Base-by-base conservation (phyloP, 768 basidiomycete genomes). In the Tulasnella sp. region DNA sequence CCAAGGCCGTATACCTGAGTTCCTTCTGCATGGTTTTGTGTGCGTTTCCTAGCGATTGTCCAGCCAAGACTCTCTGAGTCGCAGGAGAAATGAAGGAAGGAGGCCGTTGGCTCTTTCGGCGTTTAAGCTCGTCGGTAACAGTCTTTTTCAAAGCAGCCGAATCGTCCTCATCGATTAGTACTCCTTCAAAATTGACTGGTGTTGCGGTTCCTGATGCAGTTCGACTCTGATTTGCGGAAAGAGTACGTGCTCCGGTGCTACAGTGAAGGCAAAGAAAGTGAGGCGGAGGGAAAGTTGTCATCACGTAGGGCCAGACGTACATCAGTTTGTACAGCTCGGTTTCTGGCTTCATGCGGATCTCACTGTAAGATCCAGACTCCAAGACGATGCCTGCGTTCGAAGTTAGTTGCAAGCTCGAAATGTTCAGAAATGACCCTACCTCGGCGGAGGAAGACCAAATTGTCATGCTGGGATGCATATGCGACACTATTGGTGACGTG, bases 401-500 rank as follows among this genome's bases (percentile, higher is more conserved):
- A n/a, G 32, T 63, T 34, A 37, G 36, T 22, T 6, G 11, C 36
- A 9, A 36, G 52, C 2, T 7, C 3, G 4, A 6, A 12, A 71
- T 14, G 8, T 2, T 16, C 44, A 63, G 2, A 4, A 41, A 22
- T 8, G 9, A 19, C 65, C 71, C n/a, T 2, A 16, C 94, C 94
- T 29, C 88, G 87, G 22, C 92, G 89, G 42, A 97, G 80, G 80
- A 88, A 93, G 65, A 85, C 79, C 17, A 95, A 81, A 62, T 88
- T 84, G 77, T 95, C 90, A 69, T 92, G 91, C 71, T 91, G 83
- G 63, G 85, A 84, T 41, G 95, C 83, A 77, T 91, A 95, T n/a
- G 92, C 85, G 68, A 95, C 87, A 72, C 88, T 89, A 79, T 96
- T 95, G 47, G 94, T 96, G 66, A 94, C 91, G 4, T 95, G 81